Evolutionary conservation across 805 yeast species (phyloP), one percentile per base, ranked within the genome.

Genomic region (Lachancea sp.): DNA sequence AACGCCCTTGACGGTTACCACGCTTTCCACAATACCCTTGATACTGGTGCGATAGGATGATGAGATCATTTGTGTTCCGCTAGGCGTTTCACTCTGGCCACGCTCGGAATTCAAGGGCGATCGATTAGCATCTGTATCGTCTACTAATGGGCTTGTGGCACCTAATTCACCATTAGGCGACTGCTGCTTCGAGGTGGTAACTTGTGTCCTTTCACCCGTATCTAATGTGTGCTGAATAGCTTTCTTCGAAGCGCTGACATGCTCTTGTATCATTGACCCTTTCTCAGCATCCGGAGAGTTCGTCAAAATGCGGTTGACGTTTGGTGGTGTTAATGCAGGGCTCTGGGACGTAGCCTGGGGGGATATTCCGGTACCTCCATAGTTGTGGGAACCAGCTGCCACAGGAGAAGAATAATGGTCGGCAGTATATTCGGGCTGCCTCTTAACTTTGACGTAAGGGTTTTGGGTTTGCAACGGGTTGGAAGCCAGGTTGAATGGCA

Each of bases 1-100:
- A 16, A 84, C 83, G 40, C 96, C 96, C 55, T 81, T 79, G 20
- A 83, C 83, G 37, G 80, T 83, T n/a, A 87, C 78, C 13, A 87
- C 80, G 29, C 84, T 78, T 63, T 87, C 96, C 40, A 84, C 74
- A 40, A 87, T 79, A 7, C 90, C 61, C 33, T 56, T 55, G 25
- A 49, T 51, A 31, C 55, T 51, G n/a, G 51, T 40, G 26, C 52
- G 47, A 40, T 50, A 53, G 16, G 55, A 51, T 6, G 58, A 51
- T 2, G 58, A 53, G 24, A 54, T 36, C 32, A 47, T 34, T 17
- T 29, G 39, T 4, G 43, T 40, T n/a, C 35, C 43, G 8, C 35
- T 13, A 5, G 34, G 29, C 11, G 19, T 15, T 16, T 32, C 42
- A 11, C 34, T 28, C 11, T 20, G 38, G 12, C n/a, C 22, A 4